Evolutionary conservation across 176 grass and related monocot species (phyloP).

Genomic region (Secale cereale): DNA sequence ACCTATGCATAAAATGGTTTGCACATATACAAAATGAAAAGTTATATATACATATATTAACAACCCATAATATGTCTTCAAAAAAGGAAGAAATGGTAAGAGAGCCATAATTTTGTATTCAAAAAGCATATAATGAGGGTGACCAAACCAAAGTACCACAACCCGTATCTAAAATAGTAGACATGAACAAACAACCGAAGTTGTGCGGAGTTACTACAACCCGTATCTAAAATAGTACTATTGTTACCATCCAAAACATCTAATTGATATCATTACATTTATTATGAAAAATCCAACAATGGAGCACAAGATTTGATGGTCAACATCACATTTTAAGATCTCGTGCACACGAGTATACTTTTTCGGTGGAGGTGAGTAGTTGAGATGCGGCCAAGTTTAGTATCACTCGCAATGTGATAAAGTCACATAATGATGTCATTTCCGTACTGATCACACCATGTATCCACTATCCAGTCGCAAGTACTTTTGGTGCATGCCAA

Average conservation of each 20-base stretch:
- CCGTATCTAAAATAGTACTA: too few relatives aligned
- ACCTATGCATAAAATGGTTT: too few relatives aligned
- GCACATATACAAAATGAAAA: too few relatives aligned
- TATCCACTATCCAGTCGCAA: not conserved
- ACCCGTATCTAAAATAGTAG: too few relatives aligned
- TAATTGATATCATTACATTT: not conserved
- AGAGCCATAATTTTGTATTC: too few relatives aligned
- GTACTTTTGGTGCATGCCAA: slow-evolving; percentile 17
- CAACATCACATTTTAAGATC: not conserved
- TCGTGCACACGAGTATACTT: too few relatives aligned
- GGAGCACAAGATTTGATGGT: not conserved
- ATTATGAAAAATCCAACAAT: not conserved
- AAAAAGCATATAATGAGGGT: too few relatives aligned
- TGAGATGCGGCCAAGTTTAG: not conserved
- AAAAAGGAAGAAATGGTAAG: not conserved
- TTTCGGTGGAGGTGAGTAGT: not conserved
- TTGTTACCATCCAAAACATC: not conserved
- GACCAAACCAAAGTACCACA: too few relatives aligned
- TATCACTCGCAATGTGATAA: not conserved
- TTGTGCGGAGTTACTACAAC: too few relatives aligned
- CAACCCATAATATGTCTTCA: not conserved
- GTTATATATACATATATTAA: not conserved
- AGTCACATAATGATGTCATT: not conserved
- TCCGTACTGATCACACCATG: not conserved
- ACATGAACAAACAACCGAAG: too few relatives aligned